Percentiles rank a stretch among this genome's conserved stretches.
These are phyloP conservation scores for Poronia punctata DNA, from an alignment of 495 filamentous ascomycete genomes.

Conservation along the genomic window DNA sequence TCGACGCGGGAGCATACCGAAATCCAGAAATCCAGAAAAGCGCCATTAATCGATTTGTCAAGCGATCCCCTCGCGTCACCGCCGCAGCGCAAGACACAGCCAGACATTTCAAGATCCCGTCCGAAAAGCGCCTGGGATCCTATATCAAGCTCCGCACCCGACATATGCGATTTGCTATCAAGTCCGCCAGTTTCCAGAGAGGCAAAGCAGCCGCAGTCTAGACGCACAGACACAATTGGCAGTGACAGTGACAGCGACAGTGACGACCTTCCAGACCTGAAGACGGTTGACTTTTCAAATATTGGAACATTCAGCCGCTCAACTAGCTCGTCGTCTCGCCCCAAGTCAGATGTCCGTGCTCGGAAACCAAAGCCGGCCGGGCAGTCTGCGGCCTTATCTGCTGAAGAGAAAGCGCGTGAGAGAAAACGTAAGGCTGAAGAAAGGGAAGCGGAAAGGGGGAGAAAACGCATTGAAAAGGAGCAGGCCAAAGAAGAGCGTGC, in stretches of 20 bases:
- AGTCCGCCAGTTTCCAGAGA: conserved; percentile 5
- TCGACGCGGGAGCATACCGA: conserved; percentile 1
- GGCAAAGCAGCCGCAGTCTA: background rate
- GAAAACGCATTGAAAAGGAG: conserved; percentile 44
- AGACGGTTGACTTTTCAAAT: conserved; percentile 23
- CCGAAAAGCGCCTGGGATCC: conserved; percentile 37
- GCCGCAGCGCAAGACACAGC: background rate
- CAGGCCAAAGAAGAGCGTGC: conserved; percentile 53
- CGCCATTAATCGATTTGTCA: conserved; percentile 22
- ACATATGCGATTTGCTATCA: conserved; percentile 7
- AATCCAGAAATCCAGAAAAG: conserved; percentile 1
- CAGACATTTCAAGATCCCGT: conserved; percentile 8
- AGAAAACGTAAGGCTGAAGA: conserved; percentile 30
- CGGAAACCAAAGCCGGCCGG: conserved; percentile 1
- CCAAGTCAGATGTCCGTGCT: too few relatives aligned
- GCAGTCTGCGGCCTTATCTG: conserved; percentile 21
- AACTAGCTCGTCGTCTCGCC: conserved; percentile 14
- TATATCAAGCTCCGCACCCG: conserved; percentile 42
- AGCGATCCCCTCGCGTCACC: conserved; percentile 9
- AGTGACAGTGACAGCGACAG: conserved; percentile 26
- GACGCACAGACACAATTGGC: conserved; percentile 4
- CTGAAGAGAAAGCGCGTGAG: conserved; percentile 28
- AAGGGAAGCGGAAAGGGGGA: conserved; percentile 51
- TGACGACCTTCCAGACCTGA: conserved; percentile 36
- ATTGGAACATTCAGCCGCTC: conserved; percentile 3